A percentile compares a stretch with the other conserved stretches of the same genome.
phyloP scores from a whole-genome alignment of 768 basidiomycete species.

The Psilocybe cubensis region DNA sequence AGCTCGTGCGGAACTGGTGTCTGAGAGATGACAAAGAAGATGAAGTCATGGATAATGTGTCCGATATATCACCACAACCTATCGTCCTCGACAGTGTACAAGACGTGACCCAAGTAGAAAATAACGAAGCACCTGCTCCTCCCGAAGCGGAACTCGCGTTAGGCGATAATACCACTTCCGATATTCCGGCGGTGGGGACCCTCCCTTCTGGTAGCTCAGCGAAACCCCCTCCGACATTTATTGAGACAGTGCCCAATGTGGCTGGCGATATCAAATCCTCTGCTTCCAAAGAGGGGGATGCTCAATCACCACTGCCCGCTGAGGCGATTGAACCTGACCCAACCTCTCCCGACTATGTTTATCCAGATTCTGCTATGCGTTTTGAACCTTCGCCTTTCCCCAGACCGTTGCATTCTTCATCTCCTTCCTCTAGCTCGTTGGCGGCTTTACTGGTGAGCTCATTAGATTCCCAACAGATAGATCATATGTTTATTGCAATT shows the following conservation, averaged over 20 bases:
- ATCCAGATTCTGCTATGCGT: neutral
- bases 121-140: neutral
- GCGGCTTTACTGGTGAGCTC: constrained; percentile 14
- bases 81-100: neutral
- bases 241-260: no score
- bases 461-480: no score
- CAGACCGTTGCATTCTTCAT: constrained; percentile 18
- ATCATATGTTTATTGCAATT: no score
- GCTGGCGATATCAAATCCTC: no score
- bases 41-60: neutral
- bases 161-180: neutral
- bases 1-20: constrained; percentile 46
- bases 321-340: neutral
- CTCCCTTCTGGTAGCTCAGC: no score
- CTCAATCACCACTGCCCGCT: no score
- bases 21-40: constrained; percentile 32
- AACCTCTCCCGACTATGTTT: neutral
- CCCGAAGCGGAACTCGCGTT: neutral
- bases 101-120: neutral
- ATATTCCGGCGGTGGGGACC: no score
- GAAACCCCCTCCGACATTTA: no score
- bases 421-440: constrained; percentile 27
- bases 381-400: constrained; percentile 25
- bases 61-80: neutral
- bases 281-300: no score